A percentile compares a stretch with the other conserved stretches of the same genome.
These are phyloP conservation scores for Hericium coralloides DNA, from an alignment of 768 basidiomycete genomes.

Conservation along the genomic window DNA sequence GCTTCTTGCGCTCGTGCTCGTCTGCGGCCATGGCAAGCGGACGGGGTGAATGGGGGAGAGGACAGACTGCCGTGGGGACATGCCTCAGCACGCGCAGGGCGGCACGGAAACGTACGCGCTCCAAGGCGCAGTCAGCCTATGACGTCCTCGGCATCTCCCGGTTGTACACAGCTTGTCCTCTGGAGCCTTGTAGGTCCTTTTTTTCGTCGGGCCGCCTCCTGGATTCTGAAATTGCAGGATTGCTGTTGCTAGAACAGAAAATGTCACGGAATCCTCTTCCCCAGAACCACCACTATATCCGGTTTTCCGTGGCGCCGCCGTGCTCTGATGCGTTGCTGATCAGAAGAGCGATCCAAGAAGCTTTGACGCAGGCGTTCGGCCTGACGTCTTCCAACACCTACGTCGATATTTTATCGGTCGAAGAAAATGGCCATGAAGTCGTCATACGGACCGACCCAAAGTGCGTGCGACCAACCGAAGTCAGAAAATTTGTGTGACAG, in stretches of 20 bases:
- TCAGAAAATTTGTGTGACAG: not conserved
- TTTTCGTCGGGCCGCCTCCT: no score
- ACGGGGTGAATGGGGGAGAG: not conserved
- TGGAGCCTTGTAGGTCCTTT: not conserved
- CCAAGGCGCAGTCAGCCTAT: not conserved
- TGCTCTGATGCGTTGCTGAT: conserved; percentile 35
- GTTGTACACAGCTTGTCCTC: not conserved
- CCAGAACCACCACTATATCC: conserved; percentile 35
- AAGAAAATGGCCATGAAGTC: conserved; percentile 29
- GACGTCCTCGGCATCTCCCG: not conserved
- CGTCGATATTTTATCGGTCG: conserved; percentile 51
- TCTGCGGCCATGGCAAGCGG: not conserved
- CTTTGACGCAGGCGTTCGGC: conserved; percentile 47
- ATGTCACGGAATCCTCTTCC: conserved; percentile 1
- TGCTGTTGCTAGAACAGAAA: no score
- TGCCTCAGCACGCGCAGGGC: not conserved
- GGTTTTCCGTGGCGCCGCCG: conserved; percentile 32
- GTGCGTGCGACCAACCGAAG: conserved; percentile 22
- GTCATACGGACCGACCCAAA: conserved; percentile 33
- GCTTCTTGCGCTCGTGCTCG: not conserved
- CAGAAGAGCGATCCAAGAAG: conserved; percentile 47
- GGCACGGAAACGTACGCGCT: not conserved
- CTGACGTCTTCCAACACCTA: conserved; percentile 39
- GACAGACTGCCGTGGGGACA: not conserved
- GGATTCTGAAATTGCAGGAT: no score